Evolutionary conservation across 345 rosid genomes (phyloP).

Genomic region (Salix koriyanagi): DNA sequence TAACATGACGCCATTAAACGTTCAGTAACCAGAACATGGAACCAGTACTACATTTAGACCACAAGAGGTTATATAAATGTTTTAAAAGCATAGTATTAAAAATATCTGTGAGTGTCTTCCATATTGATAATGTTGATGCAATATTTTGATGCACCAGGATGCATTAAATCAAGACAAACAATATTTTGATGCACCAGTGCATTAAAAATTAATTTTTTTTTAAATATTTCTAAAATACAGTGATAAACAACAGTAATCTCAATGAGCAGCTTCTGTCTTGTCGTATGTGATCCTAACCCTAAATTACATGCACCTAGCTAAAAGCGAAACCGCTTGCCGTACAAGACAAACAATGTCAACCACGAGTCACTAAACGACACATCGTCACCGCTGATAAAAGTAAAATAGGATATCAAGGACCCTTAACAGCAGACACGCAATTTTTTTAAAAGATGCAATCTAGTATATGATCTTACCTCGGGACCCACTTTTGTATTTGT

Average conservation of each 20-base stretch:
- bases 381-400: neutral
- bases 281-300: neutral
- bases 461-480: slow-evolving; percentile 38
- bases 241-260: no score
- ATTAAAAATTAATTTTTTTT: no score
- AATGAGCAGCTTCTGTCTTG: slow-evolving; percentile 17
- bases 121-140: neutral
- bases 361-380: slow-evolving; percentile 22
- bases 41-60: no score
- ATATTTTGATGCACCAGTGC: neutral
- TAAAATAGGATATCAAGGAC: slow-evolving; percentile 11
- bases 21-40: neutral
- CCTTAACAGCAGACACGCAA: slow-evolving; percentile 41
- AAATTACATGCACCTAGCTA: neutral
- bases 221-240: no score
- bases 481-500: slow-evolving; percentile 38
- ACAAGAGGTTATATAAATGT: no score
- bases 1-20: neutral
- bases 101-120: neutral
- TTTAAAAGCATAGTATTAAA: no score
- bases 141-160: neutral
- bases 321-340: neutral
- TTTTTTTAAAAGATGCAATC: slow-evolving; percentile 17
- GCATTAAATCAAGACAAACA: neutral
- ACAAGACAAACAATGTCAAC: slow-evolving; percentile 15